phyloP scores from a whole-genome alignment of 805 yeast species.

The Naumovozyma castellii region DNA sequence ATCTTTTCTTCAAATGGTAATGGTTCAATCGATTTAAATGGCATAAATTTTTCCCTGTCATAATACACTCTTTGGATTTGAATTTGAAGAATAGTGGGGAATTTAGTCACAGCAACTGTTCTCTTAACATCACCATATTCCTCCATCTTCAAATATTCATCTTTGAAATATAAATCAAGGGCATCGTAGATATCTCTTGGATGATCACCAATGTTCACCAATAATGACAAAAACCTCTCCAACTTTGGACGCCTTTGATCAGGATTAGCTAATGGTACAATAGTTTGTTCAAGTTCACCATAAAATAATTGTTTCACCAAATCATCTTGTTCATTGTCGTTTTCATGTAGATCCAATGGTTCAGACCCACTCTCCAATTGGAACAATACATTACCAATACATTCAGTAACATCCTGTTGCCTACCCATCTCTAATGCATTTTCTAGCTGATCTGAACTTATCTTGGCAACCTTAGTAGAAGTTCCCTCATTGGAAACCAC shows the following conservation, averaged over 20 bases:
- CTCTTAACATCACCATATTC: slow-evolving; percentile 66
- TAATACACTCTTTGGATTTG: slow-evolving; percentile 92
- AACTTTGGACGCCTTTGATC: slow-evolving; percentile 39
- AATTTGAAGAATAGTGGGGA: slow-evolving; percentile 79
- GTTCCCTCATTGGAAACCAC: not conserved
- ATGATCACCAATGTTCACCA: slow-evolving; percentile 80
- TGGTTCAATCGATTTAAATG: slow-evolving; percentile 76
- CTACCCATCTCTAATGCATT: slow-evolving; percentile 72
- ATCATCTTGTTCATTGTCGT: slow-evolving; percentile 76
- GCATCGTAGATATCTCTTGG: slow-evolving; percentile 88
- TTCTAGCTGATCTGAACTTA: slow-evolving; percentile 53
- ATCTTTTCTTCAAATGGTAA: slow-evolving; percentile 69
- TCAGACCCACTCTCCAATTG: slow-evolving; percentile 83
- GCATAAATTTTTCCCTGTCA: slow-evolving; percentile 61
- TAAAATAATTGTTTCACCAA: slow-evolving; percentile 70
- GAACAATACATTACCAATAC: slow-evolving; percentile 85
- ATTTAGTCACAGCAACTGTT: slow-evolving; percentile 54
- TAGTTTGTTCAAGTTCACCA: slow-evolving; percentile 74
- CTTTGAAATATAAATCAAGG: slow-evolving; percentile 68
- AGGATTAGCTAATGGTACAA: slow-evolving; percentile 40
- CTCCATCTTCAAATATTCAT: slow-evolving; percentile 55
- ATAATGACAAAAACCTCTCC: slow-evolving; percentile 72
- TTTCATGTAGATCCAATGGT: slow-evolving; percentile 59
- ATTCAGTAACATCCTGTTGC: slow-evolving; percentile 96
- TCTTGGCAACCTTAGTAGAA: slow-evolving; percentile 21